Conservation (phyloP, 768 basidiomycete genomes). For the Dacryopinax primogenitus region DNA sequence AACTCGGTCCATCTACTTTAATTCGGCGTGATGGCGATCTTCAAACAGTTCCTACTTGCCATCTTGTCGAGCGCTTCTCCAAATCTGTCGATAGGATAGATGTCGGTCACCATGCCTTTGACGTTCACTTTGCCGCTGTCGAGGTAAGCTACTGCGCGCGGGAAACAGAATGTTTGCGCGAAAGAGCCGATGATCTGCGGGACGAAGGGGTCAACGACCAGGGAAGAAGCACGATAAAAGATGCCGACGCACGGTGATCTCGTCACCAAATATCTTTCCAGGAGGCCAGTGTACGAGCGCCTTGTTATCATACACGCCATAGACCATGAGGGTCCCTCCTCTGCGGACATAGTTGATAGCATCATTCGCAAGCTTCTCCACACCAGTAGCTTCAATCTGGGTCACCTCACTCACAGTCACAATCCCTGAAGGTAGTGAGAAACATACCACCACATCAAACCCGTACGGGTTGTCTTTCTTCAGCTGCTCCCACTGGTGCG, state of each 20-base stretch:
- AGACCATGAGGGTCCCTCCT: conserved; percentile 78
- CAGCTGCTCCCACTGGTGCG: conserved; percentile 64
- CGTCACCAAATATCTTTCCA: conserved; percentile 63
- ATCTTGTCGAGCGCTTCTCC: conserved; percentile 57
- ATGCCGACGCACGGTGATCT: conserved; percentile 34
- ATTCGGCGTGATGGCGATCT: conserved; percentile 17
- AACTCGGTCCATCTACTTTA: too few species aligned
- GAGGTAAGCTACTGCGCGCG: conserved; percentile 76
- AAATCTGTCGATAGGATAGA: conserved; percentile 47
- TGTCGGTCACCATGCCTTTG: conserved; percentile 63
- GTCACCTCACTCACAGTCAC: background rate
- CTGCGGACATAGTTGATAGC: conserved; percentile 80
- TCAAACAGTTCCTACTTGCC: conserved; percentile 35
- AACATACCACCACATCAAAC: conserved; percentile 57
- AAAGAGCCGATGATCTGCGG: conserved; percentile 72
- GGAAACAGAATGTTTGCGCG: conserved; percentile 81
- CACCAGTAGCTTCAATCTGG: conserved; percentile 56
- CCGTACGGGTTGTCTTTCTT: conserved; percentile 74
- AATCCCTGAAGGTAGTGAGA: background rate
- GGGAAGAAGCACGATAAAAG: conserved; percentile 10
- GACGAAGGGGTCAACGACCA: background rate
- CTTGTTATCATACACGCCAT: conserved; percentile 81
- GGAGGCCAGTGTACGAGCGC: conserved; percentile 83
- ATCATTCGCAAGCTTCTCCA: conserved; percentile 75
- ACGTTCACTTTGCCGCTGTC: conserved; percentile 73